phyloP scores from a whole-genome alignment of 495 filamentous ascomycete species.

The Hypoxylon trugodes region DNA sequence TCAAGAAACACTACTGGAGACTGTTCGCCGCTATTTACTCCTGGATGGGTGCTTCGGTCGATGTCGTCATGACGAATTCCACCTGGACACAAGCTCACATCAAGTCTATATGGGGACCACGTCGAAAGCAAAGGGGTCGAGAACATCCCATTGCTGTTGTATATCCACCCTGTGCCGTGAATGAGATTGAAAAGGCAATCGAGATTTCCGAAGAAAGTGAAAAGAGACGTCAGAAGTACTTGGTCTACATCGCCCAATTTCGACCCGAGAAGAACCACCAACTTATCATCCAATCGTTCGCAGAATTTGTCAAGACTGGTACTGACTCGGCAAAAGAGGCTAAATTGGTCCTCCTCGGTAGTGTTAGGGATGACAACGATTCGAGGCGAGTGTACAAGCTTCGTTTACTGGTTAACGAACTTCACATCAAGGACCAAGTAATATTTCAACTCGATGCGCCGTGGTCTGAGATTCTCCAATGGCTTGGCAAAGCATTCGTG shows the following conservation, averaged over 20 bases:
- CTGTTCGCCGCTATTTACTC: constrained; percentile 84
- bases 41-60: constrained; percentile 78
- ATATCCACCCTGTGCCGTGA: constrained; percentile 90
- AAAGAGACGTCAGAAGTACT: constrained; percentile 66
- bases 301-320: constrained; percentile 65
- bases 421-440: constrained; percentile 81
- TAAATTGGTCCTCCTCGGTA: constrained; percentile 83
- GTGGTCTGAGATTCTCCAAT: constrained; percentile 84
- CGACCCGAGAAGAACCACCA: constrained; percentile 96
- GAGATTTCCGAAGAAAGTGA: constrained; percentile 73
- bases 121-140: constrained; percentile 52
- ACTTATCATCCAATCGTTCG: constrained; percentile 83
- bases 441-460: constrained; percentile 88
- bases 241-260: constrained; percentile 97
- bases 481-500: constrained; percentile 75
- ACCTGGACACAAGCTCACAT: constrained; percentile 93
- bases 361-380: constrained; percentile 83
- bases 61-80: constrained; percentile 96
- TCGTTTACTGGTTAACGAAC: constrained; percentile 85
- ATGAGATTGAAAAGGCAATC: constrained; percentile 76
- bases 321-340: constrained; percentile 59
- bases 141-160: constrained; percentile 69
- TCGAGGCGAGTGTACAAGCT: constrained; percentile 90
- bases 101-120: constrained; percentile 75
- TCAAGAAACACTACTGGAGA: constrained; percentile 85